Evolutionary conservation across 2,329 filamentous ascomycete species (phyloP).

Genomic region (Davidsoniella neocaledoniae): DNA sequence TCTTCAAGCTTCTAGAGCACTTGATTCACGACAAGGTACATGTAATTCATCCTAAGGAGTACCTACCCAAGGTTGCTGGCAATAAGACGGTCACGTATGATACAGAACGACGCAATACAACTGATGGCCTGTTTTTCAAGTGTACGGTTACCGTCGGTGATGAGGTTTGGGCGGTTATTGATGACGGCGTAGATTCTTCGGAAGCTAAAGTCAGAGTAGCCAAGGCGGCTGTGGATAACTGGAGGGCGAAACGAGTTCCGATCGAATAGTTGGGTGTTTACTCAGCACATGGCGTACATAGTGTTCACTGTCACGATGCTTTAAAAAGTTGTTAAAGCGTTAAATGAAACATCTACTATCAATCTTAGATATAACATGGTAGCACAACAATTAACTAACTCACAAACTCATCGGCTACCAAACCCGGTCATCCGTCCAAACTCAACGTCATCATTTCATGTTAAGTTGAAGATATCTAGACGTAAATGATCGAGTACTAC

Average conservation of each 20-base stretch:
- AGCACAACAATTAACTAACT: too few species aligned
- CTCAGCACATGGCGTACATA: too few species aligned
- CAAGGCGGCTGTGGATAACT: neutral
- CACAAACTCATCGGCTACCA: too few species aligned
- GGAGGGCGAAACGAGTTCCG: neutral
- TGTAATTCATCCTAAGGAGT: slow-evolving; percentile 47
- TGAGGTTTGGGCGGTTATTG: slow-evolving; percentile 27
- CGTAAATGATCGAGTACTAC: too few species aligned
- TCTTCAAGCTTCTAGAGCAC: slow-evolving; percentile 45
- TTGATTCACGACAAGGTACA: slow-evolving; percentile 43
- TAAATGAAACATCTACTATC: too few species aligned
- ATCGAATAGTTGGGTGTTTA: too few species aligned
- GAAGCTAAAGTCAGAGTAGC: slow-evolving; percentile 42
- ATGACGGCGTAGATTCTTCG: slow-evolving; percentile 28
- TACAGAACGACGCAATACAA: slow-evolving; percentile 32
- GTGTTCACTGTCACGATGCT: too few species aligned
- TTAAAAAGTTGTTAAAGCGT: too few species aligned
- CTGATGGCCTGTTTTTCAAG: slow-evolving; percentile 35
- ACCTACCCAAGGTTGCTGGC: neutral
- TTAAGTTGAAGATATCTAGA: too few species aligned
- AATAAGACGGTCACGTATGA: slow-evolving; percentile 32
- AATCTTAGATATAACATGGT: too few species aligned
- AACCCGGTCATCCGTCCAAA: too few species aligned
- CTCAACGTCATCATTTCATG: too few species aligned
- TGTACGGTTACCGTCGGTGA: slow-evolving; percentile 36